phyloP scores from a whole-genome alignment of 257 asterid genomes.

The Solanum corneliomulleri region DNA sequence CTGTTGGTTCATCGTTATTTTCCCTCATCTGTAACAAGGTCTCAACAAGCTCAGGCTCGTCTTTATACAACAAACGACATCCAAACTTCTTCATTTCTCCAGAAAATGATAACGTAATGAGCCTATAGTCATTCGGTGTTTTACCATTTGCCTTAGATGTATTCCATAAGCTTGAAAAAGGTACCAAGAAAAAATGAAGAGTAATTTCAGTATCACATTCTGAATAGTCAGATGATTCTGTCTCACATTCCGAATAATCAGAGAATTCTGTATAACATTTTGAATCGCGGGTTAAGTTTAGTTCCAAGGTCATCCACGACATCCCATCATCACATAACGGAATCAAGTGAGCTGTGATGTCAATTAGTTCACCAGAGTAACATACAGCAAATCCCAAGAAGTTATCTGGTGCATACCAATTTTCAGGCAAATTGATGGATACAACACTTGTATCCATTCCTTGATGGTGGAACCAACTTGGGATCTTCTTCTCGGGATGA shows the following conservation, averaged over 20 bases:
- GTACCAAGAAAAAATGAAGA: not conserved
- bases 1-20: not conserved
- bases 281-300: not conserved
- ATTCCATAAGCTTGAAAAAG: not conserved
- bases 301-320: not conserved
- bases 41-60: not conserved
- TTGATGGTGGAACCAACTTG: not conserved
- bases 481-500: not conserved
- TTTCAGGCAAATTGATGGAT: not conserved
- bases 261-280: accelerated
- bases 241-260: too few relatives aligned
- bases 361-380: not conserved
- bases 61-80: not conserved
- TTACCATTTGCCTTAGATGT: not conserved
- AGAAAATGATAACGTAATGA: not conserved
- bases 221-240: too few relatives aligned
- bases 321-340: not conserved
- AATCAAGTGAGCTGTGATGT: not conserved
- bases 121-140: not conserved
- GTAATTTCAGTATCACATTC: not conserved
- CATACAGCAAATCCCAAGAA: not conserved
- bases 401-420: not conserved
- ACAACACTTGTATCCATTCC: not conserved
- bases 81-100: not conserved
- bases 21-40: not conserved